Base-by-base conservation (phyloP, 345 rosid species). In the Geranium rotundifolium region DNA sequence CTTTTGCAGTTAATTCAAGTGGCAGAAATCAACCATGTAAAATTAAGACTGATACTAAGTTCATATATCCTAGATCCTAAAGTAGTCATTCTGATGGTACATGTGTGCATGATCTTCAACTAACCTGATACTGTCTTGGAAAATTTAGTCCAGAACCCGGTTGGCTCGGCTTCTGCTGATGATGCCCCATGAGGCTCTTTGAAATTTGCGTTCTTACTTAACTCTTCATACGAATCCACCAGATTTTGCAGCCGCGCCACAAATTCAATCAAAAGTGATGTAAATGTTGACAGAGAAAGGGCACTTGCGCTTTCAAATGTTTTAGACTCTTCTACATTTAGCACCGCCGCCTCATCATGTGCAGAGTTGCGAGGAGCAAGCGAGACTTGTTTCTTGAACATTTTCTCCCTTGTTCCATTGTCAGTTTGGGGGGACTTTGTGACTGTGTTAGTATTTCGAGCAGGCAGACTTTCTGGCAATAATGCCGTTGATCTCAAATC, bases 261-360 rank as follows among this genome's bases (percentile, higher is more conserved):
- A 19, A 89, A 89, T 69, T 91, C 98, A 19, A 89, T 87, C 69
- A 91, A 72, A 29, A 85, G 87, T 0, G 98, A 89, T 1, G 89
- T 54, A 29, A 91, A 91, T 18, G 98, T 91, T 6, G 96, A 96
- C 15, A 91, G 69, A 29, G 96, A 89, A 79, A 91, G 71, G 0
- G 95, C 92, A 31, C 93, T 89, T 5, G 95, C 96, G 66, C 92
- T 89, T 67, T 89, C 95, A 31, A 84, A 91, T 30, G 90, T 78
- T 66, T 75, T 79, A 8, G 95, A 87, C 12, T 73, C 82, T 70
- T 81, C 93, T 37, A 78, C 19, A 7, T 31, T 63, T 4, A 75
- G 77, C 4, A 20, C 81, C n/a, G 71, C 65, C 50, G 93, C 68
- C 81, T 85, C 62, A 69, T 72, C 37, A 72, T 56, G 61, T 56